Evolutionary conservation across 2,329 filamentous ascomycete species (phyloP), one percentile per base, ranked within the genome.

Genomic region (Tolypocladium amazonense): DNA sequence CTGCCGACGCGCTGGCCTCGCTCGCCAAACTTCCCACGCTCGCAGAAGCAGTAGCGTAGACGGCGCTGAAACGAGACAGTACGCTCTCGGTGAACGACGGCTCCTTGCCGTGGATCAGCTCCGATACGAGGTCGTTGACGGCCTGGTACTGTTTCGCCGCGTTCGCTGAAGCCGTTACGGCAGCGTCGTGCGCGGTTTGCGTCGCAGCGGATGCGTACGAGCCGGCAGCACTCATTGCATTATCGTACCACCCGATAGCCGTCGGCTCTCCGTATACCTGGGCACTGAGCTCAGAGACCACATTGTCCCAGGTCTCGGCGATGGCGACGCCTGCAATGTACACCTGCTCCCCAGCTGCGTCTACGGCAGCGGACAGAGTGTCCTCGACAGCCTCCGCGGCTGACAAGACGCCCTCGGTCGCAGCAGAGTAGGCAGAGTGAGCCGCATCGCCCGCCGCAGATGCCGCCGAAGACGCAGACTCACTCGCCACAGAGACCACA

Each of bases 1-100:
- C 64, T 1, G 68, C 71, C 11, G 70, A 69, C 41, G 66, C 68
- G 45, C 68, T 70, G 9, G 72, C 74, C 35, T 74, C 67, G 58
- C 65, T 72, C 12, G 70, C 73, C 50, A 73, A 62, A 61, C 76
- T 80, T 14, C 78, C 79, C 9, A 81, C 76, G 0, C 79, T 84
- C 0, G 84, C 79, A 2, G 82, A 75, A 1, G 85, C 88, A 0
- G 86, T 89, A 30, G 85, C 83, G 68, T 93, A 94, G 0, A 85
- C 88, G 3, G 82, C 86, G 59, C 84, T 83, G 15, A 96, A 79
- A 57, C 88, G 83, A 58, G 78, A 84, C 73, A 91, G 85, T 3
- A 93, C 88, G 61, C 88, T 92, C 68, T 95, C 89, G 0, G 88
- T 92, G 67, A 91, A 95, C 18, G 86, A 85, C 0, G 89, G 87